Evolutionary conservation across 2,329 filamentous ascomycete genomes (phyloP).

Genomic region (Pyrenophora seminiperda): DNA sequence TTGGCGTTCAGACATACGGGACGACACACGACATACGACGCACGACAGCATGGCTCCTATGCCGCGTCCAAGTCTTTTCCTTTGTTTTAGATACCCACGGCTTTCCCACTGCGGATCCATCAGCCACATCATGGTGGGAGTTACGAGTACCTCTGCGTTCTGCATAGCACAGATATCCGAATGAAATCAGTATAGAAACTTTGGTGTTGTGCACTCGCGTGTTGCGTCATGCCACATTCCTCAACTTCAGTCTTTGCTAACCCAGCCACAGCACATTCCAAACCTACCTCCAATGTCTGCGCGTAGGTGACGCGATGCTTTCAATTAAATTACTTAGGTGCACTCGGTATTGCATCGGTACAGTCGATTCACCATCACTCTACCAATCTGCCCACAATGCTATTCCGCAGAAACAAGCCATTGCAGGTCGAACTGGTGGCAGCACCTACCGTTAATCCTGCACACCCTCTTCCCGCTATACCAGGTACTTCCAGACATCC

Average conservation of each 20-base stretch:
- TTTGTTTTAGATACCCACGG: slow-evolving; percentile 34
- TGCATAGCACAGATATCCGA: background rate
- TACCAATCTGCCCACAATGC: background rate
- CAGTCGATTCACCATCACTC: too few species aligned
- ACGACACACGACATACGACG: slow-evolving; percentile 1
- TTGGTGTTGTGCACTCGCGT: background rate
- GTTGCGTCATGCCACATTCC: slow-evolving; percentile 31
- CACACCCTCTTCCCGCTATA: slow-evolving; percentile 4
- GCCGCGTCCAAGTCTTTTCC: slow-evolving; percentile 17
- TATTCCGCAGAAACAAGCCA: slow-evolving; percentile 12
- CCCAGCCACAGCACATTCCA: slow-evolving; percentile 38
- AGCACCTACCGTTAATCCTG: slow-evolving; percentile 8
- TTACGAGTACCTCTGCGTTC: background rate
- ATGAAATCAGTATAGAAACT: background rate
- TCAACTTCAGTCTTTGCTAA: slow-evolving; percentile 24
- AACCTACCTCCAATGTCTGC: slow-evolving; percentile 12
- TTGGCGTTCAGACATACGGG: slow-evolving; percentile 22
- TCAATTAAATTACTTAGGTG: too few species aligned
- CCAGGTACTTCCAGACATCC: slow-evolving; percentile 12
- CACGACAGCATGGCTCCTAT: slow-evolving; percentile 21
- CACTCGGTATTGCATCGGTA: too few species aligned
- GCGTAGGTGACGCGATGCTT: too few species aligned
- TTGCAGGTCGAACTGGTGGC: slow-evolving; percentile 7
- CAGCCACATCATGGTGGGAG: slow-evolving; percentile 10
- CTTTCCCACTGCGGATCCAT: slow-evolving; percentile 5